A percentile compares a stretch with the other conserved stretches of the same genome.
Evolutionary conservation across 176 grass and related monocot species (phyloP).

Genomic region (Thinopyrum elongatum): DNA sequence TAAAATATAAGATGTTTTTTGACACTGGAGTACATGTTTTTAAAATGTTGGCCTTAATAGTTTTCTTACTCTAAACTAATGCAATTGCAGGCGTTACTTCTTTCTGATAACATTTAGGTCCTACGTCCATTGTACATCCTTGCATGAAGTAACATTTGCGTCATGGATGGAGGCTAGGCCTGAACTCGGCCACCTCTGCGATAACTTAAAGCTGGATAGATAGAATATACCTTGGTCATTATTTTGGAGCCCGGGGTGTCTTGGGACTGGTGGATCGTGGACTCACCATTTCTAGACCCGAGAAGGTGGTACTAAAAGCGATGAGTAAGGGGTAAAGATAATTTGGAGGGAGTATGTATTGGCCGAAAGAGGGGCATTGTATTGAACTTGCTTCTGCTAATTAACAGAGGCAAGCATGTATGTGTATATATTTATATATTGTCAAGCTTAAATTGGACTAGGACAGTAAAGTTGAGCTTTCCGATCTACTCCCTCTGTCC

Average conservation of each 20-base stretch:
- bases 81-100: conserved; percentile 81
- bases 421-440: conserved; percentile 25
- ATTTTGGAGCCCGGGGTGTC: not conserved
- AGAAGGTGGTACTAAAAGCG: not conserved
- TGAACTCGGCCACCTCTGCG: conserved; percentile 94
- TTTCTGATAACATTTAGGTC: conserved; percentile 92
- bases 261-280: not conserved
- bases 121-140: conserved; percentile 70
- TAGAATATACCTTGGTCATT: conserved; percentile 31
- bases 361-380: conserved; percentile 19
- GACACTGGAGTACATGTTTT: not conserved
- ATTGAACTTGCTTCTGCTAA: conserved; percentile 25
- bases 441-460: conserved; percentile 26
- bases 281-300: not conserved
- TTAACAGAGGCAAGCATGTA: conserved; percentile 37
- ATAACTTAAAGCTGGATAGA: conserved; percentile 86
- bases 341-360: not conserved
- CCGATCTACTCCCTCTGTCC: not conserved
- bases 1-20: no score
- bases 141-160: conserved; percentile 54
- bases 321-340: not conserved
- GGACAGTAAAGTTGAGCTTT: conserved; percentile 14
- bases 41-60: not conserved
- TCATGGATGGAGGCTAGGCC: conserved; percentile 92
- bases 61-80: not conserved